phyloP scores from a whole-genome alignment of 257 asterid species.

The Primulina eburnea region DNA sequence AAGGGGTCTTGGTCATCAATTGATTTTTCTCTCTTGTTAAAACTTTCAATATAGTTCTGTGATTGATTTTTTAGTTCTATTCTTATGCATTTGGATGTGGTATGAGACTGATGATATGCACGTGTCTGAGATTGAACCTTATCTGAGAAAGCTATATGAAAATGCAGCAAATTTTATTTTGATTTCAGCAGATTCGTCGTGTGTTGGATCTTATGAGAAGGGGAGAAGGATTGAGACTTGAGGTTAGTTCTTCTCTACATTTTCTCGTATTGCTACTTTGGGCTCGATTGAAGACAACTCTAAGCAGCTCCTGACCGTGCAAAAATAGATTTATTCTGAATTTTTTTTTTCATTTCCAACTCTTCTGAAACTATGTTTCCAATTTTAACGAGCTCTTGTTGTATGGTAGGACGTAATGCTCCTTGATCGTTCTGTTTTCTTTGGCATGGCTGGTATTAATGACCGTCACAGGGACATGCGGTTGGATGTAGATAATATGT shows the following conservation, averaged over 20 bases:
- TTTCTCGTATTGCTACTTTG: background rate
- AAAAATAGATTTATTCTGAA: background rate
- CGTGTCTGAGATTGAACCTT: background rate
- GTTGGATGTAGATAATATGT: slow-evolving; percentile 70
- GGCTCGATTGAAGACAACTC: background rate
- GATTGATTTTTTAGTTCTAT: background rate
- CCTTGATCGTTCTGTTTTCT: slow-evolving; percentile 50
- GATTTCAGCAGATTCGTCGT: background rate
- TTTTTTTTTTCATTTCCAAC: background rate
- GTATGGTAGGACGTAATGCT: slow-evolving; percentile 48
- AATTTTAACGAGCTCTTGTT: slow-evolving; percentile 13
- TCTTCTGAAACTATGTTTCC: slow-evolving; percentile 1
- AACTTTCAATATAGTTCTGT: slow-evolving; percentile 1
- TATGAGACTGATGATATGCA: background rate
- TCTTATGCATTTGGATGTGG: slow-evolving; percentile 1
- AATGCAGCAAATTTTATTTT: background rate
- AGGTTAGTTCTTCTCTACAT: slow-evolving; percentile 48
- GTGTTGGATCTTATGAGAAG: background rate
- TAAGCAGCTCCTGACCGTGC: no score
- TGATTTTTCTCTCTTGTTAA: slow-evolving; percentile 1
- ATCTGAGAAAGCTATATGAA: background rate
- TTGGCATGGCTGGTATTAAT: slow-evolving; percentile 54
- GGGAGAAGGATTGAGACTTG: slow-evolving; percentile 54
- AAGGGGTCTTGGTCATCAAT: background rate
- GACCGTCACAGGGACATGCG: slow-evolving; percentile 73